phyloP scores from a whole-genome alignment of 148 eudicot genomes.

The Agrostemma githago region DNA sequence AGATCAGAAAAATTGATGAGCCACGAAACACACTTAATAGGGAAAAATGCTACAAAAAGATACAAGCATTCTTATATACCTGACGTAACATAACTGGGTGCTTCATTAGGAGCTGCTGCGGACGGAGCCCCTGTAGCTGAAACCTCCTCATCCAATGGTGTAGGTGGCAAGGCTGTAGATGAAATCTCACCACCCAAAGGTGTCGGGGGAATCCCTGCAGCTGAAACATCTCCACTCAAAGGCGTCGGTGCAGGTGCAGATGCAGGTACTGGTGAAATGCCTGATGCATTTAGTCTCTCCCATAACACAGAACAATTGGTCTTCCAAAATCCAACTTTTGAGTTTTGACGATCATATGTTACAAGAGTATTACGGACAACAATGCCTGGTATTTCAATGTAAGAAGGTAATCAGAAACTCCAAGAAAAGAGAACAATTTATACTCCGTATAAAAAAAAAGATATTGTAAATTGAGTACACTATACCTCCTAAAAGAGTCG shows the following conservation, averaged over 20 bases:
- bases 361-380: conserved; percentile 88
- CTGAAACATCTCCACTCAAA: conserved; percentile 26
- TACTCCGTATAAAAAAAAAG: background rate
- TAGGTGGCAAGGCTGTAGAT: conserved; percentile 39
- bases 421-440: background rate
- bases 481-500: conserved; percentile 93
- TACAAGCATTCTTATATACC: conserved; percentile 33
- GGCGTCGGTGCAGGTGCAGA: conserved; percentile 4
- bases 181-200: conserved; percentile 28
- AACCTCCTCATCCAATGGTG: conserved; percentile 24
- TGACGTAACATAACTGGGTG: conserved; percentile 29
- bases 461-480: conserved; percentile 14
- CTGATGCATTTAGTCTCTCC: conserved; percentile 51
- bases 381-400: conserved; percentile 44
- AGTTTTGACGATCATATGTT: conserved; percentile 84
- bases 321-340: conserved; percentile 90
- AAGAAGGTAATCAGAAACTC: background rate
- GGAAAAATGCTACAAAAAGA: background rate
- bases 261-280: conserved; percentile 44
- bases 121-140: conserved; percentile 41
- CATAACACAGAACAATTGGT: conserved; percentile 91
- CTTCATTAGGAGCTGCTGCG: conserved; percentile 39
- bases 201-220: conserved; percentile 25
- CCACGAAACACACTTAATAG: background rate
- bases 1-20: background rate